Evolutionary conservation across 164 flowering plant species (phyloP), one percentile per base, ranked within the genome.

Genomic region (Cinnamomum chago): DNA sequence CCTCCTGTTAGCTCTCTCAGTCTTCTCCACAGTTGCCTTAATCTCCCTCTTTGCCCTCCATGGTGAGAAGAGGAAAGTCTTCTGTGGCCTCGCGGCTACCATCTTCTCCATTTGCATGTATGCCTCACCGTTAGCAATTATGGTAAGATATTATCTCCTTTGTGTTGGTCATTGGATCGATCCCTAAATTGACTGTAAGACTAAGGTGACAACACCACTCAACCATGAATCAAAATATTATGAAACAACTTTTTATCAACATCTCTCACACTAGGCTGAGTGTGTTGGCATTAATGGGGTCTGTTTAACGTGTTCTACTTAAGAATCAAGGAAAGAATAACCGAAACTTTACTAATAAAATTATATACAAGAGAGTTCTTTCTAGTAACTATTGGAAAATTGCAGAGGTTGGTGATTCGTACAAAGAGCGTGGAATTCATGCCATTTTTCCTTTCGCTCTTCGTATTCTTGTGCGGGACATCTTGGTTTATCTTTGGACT

Each of bases 21-120:
- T 87, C 3, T 95, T 95, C 79, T 64, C 88, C 0, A 22, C 76
- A 9, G 89, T 92, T 10, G 98, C 79, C 2, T 68, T 93, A 1
- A 83, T 93, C 12, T 92, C 99, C 24, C 71, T 92, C 25, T 73
- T 88, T 22, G 94, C 94, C 65, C 84, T 95, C 13, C 86, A 89
- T 67, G 91, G 87, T n/a, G 67, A 83, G 3, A 11, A 40, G 52
- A 84, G 99, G 74, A 91, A 90, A 83, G 79, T 88, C 75, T 90
- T 92, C 74, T 93, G 97, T 76, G 99, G 99, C 2, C 65, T 89
- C 24, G 93, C 90, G 52, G 89, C 96, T 64, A 81, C 96, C 76
- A 73, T 93, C 75, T 92, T 92, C 89, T 92, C 97, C 72, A 88
- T 93, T 73, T 76, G 88, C 82, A 95, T 95, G 99, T 93, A 93